phyloP scores from a whole-genome alignment of 129 eudicot genomes.

The Saussurea involucrata region DNA sequence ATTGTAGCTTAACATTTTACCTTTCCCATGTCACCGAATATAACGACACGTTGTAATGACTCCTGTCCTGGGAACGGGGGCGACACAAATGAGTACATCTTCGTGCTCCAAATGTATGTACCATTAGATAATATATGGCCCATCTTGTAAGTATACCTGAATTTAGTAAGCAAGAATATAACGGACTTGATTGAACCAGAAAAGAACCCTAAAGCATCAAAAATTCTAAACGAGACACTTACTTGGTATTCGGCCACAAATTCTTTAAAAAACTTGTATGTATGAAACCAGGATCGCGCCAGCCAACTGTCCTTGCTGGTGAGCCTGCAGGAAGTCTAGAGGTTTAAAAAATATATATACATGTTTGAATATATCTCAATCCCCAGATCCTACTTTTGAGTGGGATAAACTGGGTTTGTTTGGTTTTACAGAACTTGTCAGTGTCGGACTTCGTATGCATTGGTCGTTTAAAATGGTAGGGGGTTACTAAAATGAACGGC shows the following conservation, averaged over 20 bases:
- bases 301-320: conserved; percentile 92
- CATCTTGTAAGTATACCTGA: conserved; percentile 69
- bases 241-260: conserved; percentile 75
- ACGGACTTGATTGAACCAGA: not conserved
- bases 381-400: too few species aligned
- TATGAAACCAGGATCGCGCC: conserved; percentile 93
- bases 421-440: too few species aligned
- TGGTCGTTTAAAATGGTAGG: not conserved
- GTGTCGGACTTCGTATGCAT: not conserved
- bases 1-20: conserved; percentile 24
- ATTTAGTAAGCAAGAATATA: not conserved
- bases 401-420: too few species aligned
- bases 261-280: conserved; percentile 80
- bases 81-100: conserved; percentile 50
- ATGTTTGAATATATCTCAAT: too few species aligned
- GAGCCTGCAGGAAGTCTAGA: conserved; percentile 36
- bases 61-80: conserved; percentile 84
- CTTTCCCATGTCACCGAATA: conserved; percentile 95
- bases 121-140: conserved; percentile 64
- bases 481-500: not conserved
- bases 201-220: not conserved
- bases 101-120: conserved; percentile 67
- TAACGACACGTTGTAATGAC: conserved; percentile 71
- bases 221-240: conserved; percentile 12
- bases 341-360: not conserved